Conservation (phyloP, 129 eudicot species). For the Arctium lappa region DNA sequence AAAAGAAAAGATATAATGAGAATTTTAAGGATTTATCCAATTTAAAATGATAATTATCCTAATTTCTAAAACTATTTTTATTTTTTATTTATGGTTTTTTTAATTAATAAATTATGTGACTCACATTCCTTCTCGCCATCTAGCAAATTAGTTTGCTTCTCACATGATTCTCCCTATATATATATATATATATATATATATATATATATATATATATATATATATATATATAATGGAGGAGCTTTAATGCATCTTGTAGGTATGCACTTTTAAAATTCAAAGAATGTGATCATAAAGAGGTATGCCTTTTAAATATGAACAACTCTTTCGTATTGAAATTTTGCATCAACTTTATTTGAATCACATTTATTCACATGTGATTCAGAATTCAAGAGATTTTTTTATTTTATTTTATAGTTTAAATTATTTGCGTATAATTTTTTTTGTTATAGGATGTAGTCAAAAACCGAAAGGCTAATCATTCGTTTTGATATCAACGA, state of each 20-base stretch:
- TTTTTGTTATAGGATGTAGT: background rate
- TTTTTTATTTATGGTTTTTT: too few species aligned
- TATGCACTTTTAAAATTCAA: background rate
- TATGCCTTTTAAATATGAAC: background rate
- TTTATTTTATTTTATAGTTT: background rate
- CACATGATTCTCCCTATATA: too few species aligned
- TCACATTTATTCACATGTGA: constrained; percentile 1
- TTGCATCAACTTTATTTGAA: constrained; percentile 13
- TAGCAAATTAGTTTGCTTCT: too few species aligned
- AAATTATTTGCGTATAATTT: background rate
- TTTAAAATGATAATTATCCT: too few species aligned
- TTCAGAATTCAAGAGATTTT: background rate
- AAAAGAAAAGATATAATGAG: too few species aligned
- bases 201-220: background rate
- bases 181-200: background rate
- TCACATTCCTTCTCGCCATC: too few species aligned
- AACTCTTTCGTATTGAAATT: constrained; percentile 9
- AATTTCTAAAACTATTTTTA: too few species aligned
- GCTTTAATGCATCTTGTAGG: background rate
- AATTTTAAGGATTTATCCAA: too few species aligned
- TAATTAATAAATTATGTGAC: too few species aligned
- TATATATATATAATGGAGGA: background rate
- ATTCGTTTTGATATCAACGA: background rate
- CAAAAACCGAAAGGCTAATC: background rate
- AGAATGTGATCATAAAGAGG: background rate